Evolutionary conservation across 2,329 filamentous ascomycete species (phyloP), one percentile per base, ranked within the genome.

Genomic region (Cladosporium phlei): DNA sequence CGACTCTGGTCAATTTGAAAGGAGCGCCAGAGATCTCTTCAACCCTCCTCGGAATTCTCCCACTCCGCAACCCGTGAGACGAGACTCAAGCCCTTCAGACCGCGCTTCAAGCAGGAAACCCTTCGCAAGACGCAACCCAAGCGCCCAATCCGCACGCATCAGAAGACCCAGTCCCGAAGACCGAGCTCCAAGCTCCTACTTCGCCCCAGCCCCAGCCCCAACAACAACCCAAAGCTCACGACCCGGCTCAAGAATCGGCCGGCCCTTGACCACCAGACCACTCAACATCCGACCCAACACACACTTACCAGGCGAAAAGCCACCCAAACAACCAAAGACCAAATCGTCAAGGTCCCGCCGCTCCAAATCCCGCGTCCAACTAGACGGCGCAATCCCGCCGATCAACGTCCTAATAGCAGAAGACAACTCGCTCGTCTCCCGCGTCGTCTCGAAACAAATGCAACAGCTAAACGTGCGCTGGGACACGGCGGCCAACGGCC

Each of bases 151-250:
- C 11, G 7, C 17, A 4, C 16, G 16, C 2, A 20, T 30, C 9
- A 24, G n/a, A n/a, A n/a, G 38, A 12, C 24, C 14, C 1, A 30
- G 38, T n/a, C 25, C 38, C 9, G 21, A 35, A 29, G 32, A 29
- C 22, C 33, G 21, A 2, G 3, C 6, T 2, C 16, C 32, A 5
- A 22, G 14, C 30, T 37, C 30, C 8, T 28, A 21, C 14, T 38
- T 38, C 10, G 6, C 32, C 2, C 20, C 20, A 3, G 12, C 8
- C 12, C 8, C 30, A 21, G 29, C 30, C 5, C 6, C 11, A 17
- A 22, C 17, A 24, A 67, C 72, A 52, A 66, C 73, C 74, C 37
- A 70, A 72, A 39, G 62, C 55, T 55, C 61, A 5, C 59, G 19
- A n/a, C n/a, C n/a, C n/a, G n/a, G n/a, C 11, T 21, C 37, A 19